Conservation (phyloP, 1,284 basidiomycete genomes). For the Rhodofomes roseus region DNA sequence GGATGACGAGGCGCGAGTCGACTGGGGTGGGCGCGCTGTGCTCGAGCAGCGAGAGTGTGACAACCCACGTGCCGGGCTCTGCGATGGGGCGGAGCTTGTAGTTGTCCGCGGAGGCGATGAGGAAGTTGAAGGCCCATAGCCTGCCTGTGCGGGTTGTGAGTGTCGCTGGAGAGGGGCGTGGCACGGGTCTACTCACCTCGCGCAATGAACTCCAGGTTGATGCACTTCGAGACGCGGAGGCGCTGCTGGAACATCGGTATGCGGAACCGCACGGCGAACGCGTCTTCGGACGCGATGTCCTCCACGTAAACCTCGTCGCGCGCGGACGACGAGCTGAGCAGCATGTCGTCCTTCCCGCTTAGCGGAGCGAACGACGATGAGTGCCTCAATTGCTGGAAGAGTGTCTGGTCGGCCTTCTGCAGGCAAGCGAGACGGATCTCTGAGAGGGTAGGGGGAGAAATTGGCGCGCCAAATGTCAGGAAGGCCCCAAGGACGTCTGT, state of each 20-base stretch:
- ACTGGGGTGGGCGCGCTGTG: conserved; percentile 59
- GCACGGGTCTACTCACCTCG: conserved; percentile 41
- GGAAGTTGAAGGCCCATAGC: conserved; percentile 59
- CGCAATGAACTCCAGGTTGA: conserved; percentile 63
- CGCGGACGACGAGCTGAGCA: conserved; percentile 47
- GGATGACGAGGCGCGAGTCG: conserved; percentile 53
- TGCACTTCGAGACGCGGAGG: conserved; percentile 56
- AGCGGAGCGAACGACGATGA: conserved; percentile 45
- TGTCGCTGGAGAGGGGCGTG: neutral
- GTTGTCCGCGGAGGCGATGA: conserved; percentile 31
- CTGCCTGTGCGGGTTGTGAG: conserved; percentile 38
- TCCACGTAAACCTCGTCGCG: conserved; percentile 52
- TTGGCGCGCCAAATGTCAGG: conserved; percentile 50
- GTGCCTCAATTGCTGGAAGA: conserved; percentile 59
- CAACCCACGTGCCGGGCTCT: conserved; percentile 50
- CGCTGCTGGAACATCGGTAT: conserved; percentile 63
- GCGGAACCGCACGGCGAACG: conserved; percentile 50
- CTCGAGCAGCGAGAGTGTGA: conserved; percentile 50
- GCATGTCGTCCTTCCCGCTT: conserved; percentile 51
- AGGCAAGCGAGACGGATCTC: conserved; percentile 69
- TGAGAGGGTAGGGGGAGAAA: conserved; percentile 41
- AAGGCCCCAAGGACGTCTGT: conserved; percentile 41
- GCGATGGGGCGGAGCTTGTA: conserved; percentile 8
- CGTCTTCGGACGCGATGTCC: conserved; percentile 40
- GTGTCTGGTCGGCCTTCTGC: conserved; percentile 53